Conservation (phyloP, 2,329 filamentous ascomycete genomes). For the Neonectria sp. region DNA sequence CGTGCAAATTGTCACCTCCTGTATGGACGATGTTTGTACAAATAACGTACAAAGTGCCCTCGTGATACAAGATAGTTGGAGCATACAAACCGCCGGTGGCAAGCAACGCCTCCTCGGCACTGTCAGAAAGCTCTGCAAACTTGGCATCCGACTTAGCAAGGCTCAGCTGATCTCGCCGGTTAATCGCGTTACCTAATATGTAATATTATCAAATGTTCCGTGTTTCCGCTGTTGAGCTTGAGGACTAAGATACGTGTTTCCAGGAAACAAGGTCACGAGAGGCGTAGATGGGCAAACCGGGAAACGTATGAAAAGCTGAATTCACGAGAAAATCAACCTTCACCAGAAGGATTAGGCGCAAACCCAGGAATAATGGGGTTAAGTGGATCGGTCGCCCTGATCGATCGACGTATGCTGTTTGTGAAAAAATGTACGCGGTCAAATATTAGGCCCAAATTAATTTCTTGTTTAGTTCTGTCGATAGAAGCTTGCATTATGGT, state of each 20-base stretch:
- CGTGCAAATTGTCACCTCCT: background rate
- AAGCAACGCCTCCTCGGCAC: conserved; percentile 3
- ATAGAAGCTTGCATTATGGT: too few species aligned
- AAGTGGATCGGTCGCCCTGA: background rate
- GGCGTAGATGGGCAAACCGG: conserved; percentile 11
- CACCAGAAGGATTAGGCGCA: conserved; percentile 8
- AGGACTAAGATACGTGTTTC: conserved; percentile 12
- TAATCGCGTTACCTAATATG: conserved; percentile 14
- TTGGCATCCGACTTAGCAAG: conserved; percentile 7
- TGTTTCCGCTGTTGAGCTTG: background rate
- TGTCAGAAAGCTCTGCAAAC: background rate
- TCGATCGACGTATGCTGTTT: background rate
- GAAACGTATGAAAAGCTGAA: conserved; percentile 18
- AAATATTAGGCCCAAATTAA: background rate
- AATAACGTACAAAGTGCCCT: conserved; percentile 11
- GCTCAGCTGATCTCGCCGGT: conserved; percentile 15
- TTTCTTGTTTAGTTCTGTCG: background rate
- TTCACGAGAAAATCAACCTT: conserved; percentile 17
- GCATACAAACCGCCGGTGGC: conserved; percentile 10
- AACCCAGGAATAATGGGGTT: conserved; percentile 17
- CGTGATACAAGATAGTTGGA: conserved; percentile 6
- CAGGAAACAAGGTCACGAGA: conserved; percentile 16
- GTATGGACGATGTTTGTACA: conserved; percentile 11
- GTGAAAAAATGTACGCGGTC: background rate
- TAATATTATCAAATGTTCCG: background rate